Percentiles rank a stretch among this genome's conserved stretches.
Evolutionary conservation across 2,329 filamentous ascomycete genomes (phyloP).

Genomic region (Cladosporium sp.): DNA sequence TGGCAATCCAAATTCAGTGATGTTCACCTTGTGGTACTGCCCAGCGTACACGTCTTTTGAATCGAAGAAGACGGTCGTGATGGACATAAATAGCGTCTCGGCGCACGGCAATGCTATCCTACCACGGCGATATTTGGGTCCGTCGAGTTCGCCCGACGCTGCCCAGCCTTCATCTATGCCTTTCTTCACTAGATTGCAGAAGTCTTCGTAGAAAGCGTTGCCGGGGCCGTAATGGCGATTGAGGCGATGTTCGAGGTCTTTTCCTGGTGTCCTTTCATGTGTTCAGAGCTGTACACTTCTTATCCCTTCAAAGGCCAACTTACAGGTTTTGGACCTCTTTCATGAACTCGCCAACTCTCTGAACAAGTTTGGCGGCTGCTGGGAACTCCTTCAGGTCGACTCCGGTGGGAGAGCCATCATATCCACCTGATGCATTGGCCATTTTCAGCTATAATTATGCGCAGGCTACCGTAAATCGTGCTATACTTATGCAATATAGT

Average conservation of each 20-base stretch:
- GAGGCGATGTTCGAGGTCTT: constrained; percentile 39
- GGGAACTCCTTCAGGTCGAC: constrained; percentile 30
- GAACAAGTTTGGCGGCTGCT: constrained; percentile 29
- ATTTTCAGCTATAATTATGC: neutral
- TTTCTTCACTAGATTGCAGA: constrained; percentile 39
- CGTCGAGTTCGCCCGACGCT: constrained; percentile 41
- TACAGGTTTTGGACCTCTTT: constrained; percentile 31
- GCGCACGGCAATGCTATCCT: constrained; percentile 51
- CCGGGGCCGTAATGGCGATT: constrained; percentile 42
- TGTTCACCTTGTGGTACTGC: constrained; percentile 46
- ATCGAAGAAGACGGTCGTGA: constrained; percentile 62
- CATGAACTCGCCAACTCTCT: constrained; percentile 30
- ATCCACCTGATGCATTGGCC: constrained; percentile 17
- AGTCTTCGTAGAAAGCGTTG: constrained; percentile 41
- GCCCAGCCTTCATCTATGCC: constrained; percentile 43
- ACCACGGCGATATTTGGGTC: constrained; percentile 49
- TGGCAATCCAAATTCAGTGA: too few relatives aligned
- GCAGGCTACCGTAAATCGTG: neutral
- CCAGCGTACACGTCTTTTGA: constrained; percentile 51
- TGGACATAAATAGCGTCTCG: constrained; percentile 55
- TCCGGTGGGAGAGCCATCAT: constrained; percentile 30
- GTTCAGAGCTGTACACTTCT: neutral
- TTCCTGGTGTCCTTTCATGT: constrained; percentile 38
- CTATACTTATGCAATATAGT: neutral
- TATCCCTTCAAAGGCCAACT: neutral